Conservation (phyloP, 1,139 yeast genomes). For the Scheffersomyces illinoinensis region DNA sequence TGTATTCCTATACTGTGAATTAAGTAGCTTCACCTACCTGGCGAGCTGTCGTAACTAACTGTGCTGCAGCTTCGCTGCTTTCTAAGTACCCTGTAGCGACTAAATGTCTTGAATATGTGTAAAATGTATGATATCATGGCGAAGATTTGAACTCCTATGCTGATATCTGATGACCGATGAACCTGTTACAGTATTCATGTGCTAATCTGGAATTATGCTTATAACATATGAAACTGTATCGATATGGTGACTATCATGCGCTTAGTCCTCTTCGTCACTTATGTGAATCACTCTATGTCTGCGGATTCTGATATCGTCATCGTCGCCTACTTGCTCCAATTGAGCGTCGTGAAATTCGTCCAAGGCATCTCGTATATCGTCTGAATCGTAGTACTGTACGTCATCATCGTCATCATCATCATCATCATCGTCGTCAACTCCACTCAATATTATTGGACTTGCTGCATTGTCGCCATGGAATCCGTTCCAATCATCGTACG, state of each 20-base stretch:
- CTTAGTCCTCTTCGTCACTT: slow-evolving; percentile 14
- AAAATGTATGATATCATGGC: not conserved
- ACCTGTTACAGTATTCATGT: not conserved
- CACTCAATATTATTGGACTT: slow-evolving; percentile 11
- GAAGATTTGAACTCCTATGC: not conserved
- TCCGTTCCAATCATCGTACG: slow-evolving; percentile 13
- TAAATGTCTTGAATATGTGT: not conserved
- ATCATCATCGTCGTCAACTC: slow-evolving; percentile 8
- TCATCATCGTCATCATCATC: slow-evolving; percentile 15
- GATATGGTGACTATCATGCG: not conserved
- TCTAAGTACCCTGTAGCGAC: not conserved
- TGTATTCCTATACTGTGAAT: not conserved
- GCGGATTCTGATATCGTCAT: not conserved
- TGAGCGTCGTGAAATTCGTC: slow-evolving; percentile 17
- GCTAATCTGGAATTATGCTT: not conserved
- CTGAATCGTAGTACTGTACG: slow-evolving; percentile 11
- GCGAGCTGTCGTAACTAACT: not conserved
- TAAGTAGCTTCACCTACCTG: not conserved
- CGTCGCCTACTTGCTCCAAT: slow-evolving; percentile 10
- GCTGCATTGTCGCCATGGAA: slow-evolving; percentile 6
- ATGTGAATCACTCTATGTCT: slow-evolving; percentile 7
- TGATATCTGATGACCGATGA: not conserved
- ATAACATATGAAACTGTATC: not conserved
- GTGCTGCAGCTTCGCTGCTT: not conserved
- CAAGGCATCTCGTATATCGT: slow-evolving; percentile 15